phyloP scores from a whole-genome alignment of 352 stramenopile species.

The Phytophthora idaei region DNA sequence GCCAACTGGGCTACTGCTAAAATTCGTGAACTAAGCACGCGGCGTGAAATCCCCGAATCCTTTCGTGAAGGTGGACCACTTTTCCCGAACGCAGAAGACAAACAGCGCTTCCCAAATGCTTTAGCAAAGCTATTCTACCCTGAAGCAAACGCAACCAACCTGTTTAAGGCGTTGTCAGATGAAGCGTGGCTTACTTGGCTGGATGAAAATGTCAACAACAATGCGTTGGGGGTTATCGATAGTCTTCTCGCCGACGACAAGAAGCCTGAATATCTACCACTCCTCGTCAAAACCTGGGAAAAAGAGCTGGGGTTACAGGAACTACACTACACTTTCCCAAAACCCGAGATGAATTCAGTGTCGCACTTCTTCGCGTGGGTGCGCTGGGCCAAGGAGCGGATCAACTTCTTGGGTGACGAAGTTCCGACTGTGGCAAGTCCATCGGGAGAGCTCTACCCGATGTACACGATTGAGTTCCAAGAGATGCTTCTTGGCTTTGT shows the following conservation, averaged over 20 bases:
- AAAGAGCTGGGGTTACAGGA: slow-evolving; percentile 51
- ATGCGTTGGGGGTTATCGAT: slow-evolving; percentile 49
- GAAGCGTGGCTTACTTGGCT: slow-evolving; percentile 69
- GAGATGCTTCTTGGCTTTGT: slow-evolving; percentile 55
- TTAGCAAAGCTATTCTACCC: slow-evolving; percentile 64
- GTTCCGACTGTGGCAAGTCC: slow-evolving; percentile 49
- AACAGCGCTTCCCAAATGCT: slow-evolving; percentile 62
- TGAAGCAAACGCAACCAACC: slow-evolving; percentile 50
- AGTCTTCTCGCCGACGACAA: slow-evolving; percentile 27
- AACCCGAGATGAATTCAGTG: slow-evolving; percentile 57
- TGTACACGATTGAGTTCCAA: slow-evolving; percentile 69
- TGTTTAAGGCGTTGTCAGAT: slow-evolving; percentile 64
- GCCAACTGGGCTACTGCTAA: slow-evolving; percentile 55
- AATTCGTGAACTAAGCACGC: slow-evolving; percentile 43
- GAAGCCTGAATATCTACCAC: slow-evolving; percentile 62
- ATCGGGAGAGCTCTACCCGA: slow-evolving; percentile 59
- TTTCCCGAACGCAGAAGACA: slow-evolving; percentile 61
- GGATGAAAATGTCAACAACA: slow-evolving; percentile 60
- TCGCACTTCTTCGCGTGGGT: slow-evolving; percentile 82
- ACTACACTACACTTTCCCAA: slow-evolving; percentile 72
- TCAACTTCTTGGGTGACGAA: slow-evolving; percentile 58
- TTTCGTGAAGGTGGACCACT: slow-evolving; percentile 63
- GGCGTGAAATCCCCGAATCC: slow-evolving; percentile 42
- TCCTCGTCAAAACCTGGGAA: slow-evolving; percentile 69
- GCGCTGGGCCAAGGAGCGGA: slow-evolving; percentile 82